Conservation (phyloP, 345 rosid species). For the Cardamine occulta region DNA sequence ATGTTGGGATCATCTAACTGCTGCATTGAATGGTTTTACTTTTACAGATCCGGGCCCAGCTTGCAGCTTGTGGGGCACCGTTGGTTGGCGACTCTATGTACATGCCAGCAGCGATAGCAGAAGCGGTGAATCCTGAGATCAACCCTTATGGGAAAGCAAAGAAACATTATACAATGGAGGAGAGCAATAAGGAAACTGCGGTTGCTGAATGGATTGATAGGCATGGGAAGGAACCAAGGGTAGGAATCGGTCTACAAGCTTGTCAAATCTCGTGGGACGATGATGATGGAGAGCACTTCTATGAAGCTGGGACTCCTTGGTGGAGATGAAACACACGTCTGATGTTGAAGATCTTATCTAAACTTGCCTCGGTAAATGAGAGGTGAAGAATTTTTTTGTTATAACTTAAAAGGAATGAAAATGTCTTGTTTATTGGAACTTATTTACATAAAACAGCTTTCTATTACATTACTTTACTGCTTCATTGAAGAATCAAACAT, state of each 20-base stretch:
- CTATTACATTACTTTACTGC: neutral
- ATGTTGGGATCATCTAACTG: neutral
- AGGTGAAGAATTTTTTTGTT: slow-evolving; percentile 8
- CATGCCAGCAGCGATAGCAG: slow-evolving; percentile 86
- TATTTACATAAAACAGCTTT: neutral
- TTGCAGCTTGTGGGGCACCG: slow-evolving; percentile 88
- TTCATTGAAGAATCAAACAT: neutral
- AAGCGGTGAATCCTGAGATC: slow-evolving; percentile 57
- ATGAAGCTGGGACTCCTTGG: slow-evolving; percentile 88
- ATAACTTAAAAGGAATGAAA: neutral
- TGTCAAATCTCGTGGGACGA: slow-evolving; percentile 91
- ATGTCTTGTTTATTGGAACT: slow-evolving; percentile 10
- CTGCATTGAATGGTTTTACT: slow-evolving; percentile 10
- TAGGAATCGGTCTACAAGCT: slow-evolving; percentile 91
- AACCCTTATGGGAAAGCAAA: slow-evolving; percentile 73
- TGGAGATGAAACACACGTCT: slow-evolving; percentile 52
- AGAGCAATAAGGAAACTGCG: slow-evolving; percentile 55
- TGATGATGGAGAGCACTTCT: slow-evolving; percentile 62
- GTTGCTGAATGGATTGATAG: slow-evolving; percentile 62
- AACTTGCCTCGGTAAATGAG: neutral
- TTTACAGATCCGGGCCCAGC: slow-evolving; percentile 79
- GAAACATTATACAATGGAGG: slow-evolving; percentile 43
- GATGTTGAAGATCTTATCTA: slow-evolving; percentile 2
- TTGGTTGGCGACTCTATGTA: slow-evolving; percentile 91
- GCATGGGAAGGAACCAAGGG: slow-evolving; percentile 79